Percentiles rank a stretch among this genome's conserved stretches.
Evolutionary conservation across 2,329 filamentous ascomycete species (phyloP).

Genomic region (Pseudogymnoascus pannorum): DNA sequence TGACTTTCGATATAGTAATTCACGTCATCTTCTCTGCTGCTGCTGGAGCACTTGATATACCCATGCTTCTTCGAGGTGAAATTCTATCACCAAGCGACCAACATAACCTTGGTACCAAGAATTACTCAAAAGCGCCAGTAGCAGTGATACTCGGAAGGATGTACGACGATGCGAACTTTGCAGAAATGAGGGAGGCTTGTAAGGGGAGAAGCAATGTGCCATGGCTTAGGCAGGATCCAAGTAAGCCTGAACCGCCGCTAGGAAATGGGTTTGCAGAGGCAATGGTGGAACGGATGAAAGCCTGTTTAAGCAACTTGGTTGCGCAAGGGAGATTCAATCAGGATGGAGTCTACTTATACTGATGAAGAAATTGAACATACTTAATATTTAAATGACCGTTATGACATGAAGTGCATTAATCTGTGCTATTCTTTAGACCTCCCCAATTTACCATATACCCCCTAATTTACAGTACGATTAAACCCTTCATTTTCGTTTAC

Average conservation of each 20-base stretch:
- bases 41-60: constrained; percentile 10
- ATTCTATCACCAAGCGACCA: constrained; percentile 6
- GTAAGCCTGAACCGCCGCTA: constrained; percentile 15
- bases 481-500: not conserved
- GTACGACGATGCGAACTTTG: constrained; percentile 16
- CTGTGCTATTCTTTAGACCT: not conserved
- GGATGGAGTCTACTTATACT: constrained; percentile 18
- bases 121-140: constrained; percentile 9
- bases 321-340: constrained; percentile 15
- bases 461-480: not conserved
- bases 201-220: constrained; percentile 16
- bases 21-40: constrained; percentile 12
- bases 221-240: constrained; percentile 18
- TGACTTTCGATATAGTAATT: constrained; percentile 11
- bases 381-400: not conserved
- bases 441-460: not conserved
- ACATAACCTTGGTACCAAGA: constrained; percentile 12
- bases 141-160: constrained; percentile 12
- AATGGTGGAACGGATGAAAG: constrained; percentile 17
- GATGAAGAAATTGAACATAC: not conserved
- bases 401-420: not conserved
- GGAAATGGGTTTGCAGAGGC: constrained; percentile 17
- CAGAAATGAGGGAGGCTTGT: constrained; percentile 15
- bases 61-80: constrained; percentile 10
- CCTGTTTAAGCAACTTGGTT: constrained; percentile 15